phyloP scores from a whole-genome alignment of 495 filamentous ascomycete species.

The Neurospora sp. region DNA sequence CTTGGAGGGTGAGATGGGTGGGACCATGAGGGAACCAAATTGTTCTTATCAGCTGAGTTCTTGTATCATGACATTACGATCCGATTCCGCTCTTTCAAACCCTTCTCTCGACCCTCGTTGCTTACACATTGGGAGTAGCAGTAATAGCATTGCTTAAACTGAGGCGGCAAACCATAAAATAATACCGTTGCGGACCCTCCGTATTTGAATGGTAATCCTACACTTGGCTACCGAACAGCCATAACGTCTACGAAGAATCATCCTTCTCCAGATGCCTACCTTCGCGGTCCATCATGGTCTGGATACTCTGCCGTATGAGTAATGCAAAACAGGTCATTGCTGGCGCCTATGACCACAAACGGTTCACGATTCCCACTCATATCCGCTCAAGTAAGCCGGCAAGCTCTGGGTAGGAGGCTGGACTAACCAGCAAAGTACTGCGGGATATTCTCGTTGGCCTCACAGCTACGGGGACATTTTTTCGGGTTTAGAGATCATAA shows the following conservation, averaged over 20 bases:
- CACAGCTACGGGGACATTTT: background rate
- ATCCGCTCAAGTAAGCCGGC: background rate
- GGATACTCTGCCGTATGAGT: background rate
- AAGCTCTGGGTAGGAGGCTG: background rate
- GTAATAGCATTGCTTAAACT: background rate
- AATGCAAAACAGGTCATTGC: background rate
- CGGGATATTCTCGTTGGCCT: background rate
- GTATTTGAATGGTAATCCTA: background rate
- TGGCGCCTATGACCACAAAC: background rate
- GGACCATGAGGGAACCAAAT: background rate
- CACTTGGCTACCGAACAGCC: background rate
- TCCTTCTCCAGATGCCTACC: background rate
- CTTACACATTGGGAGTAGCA: background rate
- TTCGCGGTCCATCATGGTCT: background rate
- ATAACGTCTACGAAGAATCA: background rate
- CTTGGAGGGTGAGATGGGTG: background rate
- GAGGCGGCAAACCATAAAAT: background rate
- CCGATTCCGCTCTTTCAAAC: background rate
- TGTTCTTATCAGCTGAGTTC: background rate
- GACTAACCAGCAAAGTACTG: background rate
- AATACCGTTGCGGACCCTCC: background rate
- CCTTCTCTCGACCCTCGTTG: background rate
- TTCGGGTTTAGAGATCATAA: background rate
- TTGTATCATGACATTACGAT: background rate
- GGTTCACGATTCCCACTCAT: background rate